Conservation (phyloP, 139 green algal species). For the Micractinium conductrix region DNA sequence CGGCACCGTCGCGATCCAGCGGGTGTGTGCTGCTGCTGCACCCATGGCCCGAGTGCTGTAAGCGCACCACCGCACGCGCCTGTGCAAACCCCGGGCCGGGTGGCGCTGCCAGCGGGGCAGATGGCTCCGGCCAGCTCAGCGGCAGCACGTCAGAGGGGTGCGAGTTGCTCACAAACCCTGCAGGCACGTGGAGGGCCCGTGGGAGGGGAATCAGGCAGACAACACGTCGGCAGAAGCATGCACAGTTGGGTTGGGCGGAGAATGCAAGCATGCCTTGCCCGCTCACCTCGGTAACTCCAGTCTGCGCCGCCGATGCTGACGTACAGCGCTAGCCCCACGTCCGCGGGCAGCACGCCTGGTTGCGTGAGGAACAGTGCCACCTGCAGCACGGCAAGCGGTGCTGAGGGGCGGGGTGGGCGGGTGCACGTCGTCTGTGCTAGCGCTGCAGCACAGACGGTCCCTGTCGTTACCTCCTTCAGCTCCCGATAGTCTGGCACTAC, state of each 20-base stretch:
- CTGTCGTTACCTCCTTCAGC: conserved; percentile 29
- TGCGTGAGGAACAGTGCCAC: conserved; percentile 26
- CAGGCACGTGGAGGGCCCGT: not conserved
- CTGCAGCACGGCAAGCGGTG: not conserved
- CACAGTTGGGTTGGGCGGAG: not conserved
- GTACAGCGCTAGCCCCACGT: conserved; percentile 40
- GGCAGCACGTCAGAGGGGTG: conserved; percentile 44
- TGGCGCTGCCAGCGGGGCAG: not conserved
- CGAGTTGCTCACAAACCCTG: conserved; percentile 28
- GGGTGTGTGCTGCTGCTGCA: no score
- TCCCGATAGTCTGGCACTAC: conserved; percentile 35
- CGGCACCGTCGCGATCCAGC: not conserved
- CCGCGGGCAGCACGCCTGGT: conserved; percentile 33
- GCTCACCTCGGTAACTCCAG: conserved; percentile 12
- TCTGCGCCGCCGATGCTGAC: conserved; percentile 29
- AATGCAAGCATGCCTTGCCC: not conserved
- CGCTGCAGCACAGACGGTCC: not conserved
- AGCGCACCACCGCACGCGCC: not conserved
- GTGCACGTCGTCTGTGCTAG: not conserved
- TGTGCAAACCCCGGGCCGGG: conserved; percentile 22
- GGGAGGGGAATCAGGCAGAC: not conserved
- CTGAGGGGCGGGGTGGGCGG: not conserved
- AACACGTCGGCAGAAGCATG: not conserved
- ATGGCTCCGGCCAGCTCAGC: conserved; percentile 37
- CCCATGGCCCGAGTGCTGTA: not conserved